Evolutionary conservation across 2,329 filamentous ascomycete genomes (phyloP).

Genomic region (Colletotrichum navitas): DNA sequence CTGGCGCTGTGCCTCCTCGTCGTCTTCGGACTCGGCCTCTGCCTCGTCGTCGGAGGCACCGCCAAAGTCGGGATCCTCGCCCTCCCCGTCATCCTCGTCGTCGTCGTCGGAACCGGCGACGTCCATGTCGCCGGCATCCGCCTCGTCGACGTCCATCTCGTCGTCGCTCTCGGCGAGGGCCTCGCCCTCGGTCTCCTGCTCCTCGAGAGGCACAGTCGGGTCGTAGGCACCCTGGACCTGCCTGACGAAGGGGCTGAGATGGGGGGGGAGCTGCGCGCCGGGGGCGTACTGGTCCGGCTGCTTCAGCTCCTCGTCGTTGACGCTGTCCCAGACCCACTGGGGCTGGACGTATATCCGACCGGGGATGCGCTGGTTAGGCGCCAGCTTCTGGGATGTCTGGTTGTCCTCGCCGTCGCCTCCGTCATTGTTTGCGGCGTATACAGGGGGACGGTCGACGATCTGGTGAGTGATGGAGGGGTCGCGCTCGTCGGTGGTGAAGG

Average conservation of each 20-base stretch:
- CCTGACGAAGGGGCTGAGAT: constrained; percentile 96
- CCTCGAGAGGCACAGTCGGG: constrained; percentile 85
- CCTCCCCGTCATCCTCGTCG: constrained; percentile 62
- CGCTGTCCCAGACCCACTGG: constrained; percentile 98
- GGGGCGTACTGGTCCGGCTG: constrained; percentile 90
- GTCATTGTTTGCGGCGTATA: constrained; percentile 64
- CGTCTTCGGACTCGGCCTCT: constrained; percentile 60
- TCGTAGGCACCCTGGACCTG: constrained; percentile 89
- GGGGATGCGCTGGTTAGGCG: constrained; percentile 80
- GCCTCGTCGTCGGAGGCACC: constrained; percentile 63
- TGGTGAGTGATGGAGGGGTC: constrained; percentile 95
- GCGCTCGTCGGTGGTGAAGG: constrained; percentile 89
- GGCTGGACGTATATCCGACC: constrained; percentile 94
- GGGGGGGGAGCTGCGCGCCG: constrained; percentile 89
- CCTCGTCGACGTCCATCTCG: constrained; percentile 59
- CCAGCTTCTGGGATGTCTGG: constrained; percentile 71
- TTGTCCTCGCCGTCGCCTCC: constrained; percentile 65
- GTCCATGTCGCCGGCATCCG: constrained; percentile 63
- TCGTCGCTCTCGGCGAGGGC: constrained; percentile 76
- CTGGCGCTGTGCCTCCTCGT: constrained; percentile 82
- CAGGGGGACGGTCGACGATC: constrained; percentile 88
- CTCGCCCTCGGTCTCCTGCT: constrained; percentile 90
- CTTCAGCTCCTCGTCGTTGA: constrained; percentile 92
- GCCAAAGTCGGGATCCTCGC: constrained; percentile 57
- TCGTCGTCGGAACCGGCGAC: constrained; percentile 63